These are phyloP conservation scores for Apophysomyces trapeziformis DNA, from an alignment of 371 early-diverging fungal genomes.

Conservation along the genomic window DNA sequence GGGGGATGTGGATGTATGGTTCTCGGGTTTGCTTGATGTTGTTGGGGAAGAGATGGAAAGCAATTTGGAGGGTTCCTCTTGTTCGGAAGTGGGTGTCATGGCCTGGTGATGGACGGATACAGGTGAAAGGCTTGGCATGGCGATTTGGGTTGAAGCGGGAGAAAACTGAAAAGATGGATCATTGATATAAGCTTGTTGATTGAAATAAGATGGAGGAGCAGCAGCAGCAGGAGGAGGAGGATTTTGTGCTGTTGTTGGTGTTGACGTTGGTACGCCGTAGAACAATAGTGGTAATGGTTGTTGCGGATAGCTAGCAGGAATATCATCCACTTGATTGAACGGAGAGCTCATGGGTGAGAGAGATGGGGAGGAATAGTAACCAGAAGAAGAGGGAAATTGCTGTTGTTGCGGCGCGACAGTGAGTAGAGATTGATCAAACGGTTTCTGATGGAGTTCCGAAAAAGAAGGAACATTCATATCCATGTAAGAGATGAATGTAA, in stretches of 20 bases:
- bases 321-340: conserved; percentile 8
- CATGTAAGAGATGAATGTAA: conserved; percentile 10
- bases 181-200: background rate
- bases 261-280: background rate
- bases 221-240: background rate
- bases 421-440: conserved; percentile 15
- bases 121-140: background rate
- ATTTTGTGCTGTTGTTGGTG: background rate
- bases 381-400: background rate
- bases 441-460: conserved; percentile 23
- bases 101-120: conserved; percentile 5
- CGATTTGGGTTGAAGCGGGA: background rate
- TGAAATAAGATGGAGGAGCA: too few relatives aligned
- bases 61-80: conserved; percentile 5
- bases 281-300: background rate
- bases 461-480: conserved; percentile 16
- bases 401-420: conserved; percentile 3
- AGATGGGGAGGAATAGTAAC: background rate
- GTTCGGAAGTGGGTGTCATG: background rate
- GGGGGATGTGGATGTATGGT: background rate
- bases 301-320: background rate
- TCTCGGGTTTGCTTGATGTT: background rate
- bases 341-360: conserved; percentile 4
- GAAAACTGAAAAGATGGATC: conserved; percentile 3
- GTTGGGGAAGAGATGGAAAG: background rate